Evolutionary conservation across 2,329 filamentous ascomycete genomes (phyloP).

Genomic region (Pezicula rhizophila): DNA sequence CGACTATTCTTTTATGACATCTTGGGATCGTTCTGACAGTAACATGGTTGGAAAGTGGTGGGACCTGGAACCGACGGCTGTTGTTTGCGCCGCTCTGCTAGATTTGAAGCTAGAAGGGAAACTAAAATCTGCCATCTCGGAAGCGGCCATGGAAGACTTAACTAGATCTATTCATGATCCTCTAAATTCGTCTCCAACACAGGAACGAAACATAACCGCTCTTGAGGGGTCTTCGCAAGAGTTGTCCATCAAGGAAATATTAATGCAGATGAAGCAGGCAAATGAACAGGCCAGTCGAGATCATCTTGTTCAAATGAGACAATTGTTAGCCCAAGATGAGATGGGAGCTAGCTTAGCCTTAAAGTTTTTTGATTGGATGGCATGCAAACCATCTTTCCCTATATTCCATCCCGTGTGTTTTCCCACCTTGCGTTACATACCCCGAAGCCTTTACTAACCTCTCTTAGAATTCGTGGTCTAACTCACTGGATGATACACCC

Average conservation of each 20-base stretch:
- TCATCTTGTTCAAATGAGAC: conserved; percentile 8
- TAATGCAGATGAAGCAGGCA: conserved; percentile 10
- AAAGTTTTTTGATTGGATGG: conserved; percentile 11
- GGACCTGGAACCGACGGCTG: conserved; percentile 14
- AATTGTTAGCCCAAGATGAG: conserved; percentile 7
- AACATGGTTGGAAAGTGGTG: conserved; percentile 14
- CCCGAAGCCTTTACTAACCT: not conserved
- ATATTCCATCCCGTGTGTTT: conserved; percentile 6
- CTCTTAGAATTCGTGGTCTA: conserved; percentile 7
- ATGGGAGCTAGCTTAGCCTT: conserved; percentile 1
- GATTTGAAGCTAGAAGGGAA: conserved; percentile 10
- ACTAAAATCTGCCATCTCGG: conserved; percentile 6
- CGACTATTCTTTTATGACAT: conserved; percentile 14
- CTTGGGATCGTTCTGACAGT: conserved; percentile 14
- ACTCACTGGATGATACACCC: conserved; percentile 9
- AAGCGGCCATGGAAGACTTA: conserved; percentile 5
- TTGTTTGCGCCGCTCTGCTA: conserved; percentile 12
- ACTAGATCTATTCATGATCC: conserved; percentile 7
- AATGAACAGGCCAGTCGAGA: conserved; percentile 9
- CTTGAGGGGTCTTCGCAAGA: conserved; percentile 1
- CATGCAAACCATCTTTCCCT: conserved; percentile 6
- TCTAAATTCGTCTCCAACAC: conserved; percentile 1
- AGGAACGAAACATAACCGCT: not conserved
- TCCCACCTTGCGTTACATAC: not conserved
- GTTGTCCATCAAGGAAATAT: conserved; percentile 7